phyloP scores from a whole-genome alignment of 108 stramenopile species.

The Stephanodiscus minutulus region DNA sequence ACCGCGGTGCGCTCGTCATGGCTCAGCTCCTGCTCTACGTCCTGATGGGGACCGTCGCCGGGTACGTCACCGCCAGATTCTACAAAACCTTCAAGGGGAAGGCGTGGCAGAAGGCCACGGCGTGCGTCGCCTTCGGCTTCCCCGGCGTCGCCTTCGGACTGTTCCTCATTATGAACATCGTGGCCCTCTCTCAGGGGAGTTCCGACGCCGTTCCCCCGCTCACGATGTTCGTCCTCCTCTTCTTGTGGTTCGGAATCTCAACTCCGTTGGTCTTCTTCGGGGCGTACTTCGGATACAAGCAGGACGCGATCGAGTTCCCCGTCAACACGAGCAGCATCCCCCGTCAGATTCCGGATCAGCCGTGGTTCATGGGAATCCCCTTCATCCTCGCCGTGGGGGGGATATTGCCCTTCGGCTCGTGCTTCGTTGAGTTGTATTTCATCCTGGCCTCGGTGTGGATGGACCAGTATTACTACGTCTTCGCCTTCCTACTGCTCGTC shows the following conservation, averaged over 20 bases:
- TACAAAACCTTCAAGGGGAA: constrained; percentile 99
- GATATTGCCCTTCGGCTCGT: constrained; percentile 96
- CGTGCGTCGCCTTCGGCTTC: constrained; percentile 87
- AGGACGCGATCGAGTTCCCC: constrained; percentile 93
- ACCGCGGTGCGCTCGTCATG: constrained; percentile 95
- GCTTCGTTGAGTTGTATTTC: constrained; percentile 98
- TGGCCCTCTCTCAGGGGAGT: constrained; percentile 70
- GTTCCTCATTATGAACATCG: constrained; percentile 90
- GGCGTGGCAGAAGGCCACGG: constrained; percentile 92
- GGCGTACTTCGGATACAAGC: constrained; percentile 97
- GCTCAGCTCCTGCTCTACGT: constrained; percentile 97
- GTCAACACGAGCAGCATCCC: constrained; percentile 91
- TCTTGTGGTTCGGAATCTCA: constrained; percentile 96
- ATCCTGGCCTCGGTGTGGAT: constrained; percentile 95
- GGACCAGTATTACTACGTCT: constrained; percentile 98
- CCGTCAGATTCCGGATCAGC: constrained; percentile 92
- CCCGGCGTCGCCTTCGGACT: constrained; percentile 86
- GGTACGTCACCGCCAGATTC: constrained; percentile 90
- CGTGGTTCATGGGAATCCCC: constrained; percentile 89
- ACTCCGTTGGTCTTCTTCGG: constrained; percentile 96
- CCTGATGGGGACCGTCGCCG: constrained; percentile 91
- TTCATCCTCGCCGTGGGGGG: constrained; percentile 93
- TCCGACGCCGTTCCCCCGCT: constrained; percentile 94
- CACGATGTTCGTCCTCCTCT: constrained; percentile 86
- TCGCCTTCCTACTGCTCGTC: constrained; percentile 96